These are phyloP conservation scores for Whalleya microplaca DNA, from an alignment of 2,329 filamentous ascomycete species.

Conservation along the genomic window DNA sequence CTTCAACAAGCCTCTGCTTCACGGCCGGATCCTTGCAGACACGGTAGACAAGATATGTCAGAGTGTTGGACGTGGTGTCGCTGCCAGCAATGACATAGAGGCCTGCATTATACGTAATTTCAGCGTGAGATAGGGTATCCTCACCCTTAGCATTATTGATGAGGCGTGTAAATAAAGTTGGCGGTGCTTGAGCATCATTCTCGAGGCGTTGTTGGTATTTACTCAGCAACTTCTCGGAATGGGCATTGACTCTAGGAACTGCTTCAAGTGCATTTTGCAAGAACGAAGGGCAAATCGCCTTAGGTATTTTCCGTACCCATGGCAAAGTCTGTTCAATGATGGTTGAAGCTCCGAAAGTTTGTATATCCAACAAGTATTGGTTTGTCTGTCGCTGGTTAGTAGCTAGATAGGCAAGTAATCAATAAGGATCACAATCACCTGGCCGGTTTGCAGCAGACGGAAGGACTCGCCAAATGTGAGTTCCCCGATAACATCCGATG, in stretches of 20 bases:
- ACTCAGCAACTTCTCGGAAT: conserved; percentile 35
- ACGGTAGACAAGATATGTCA: conserved; percentile 53
- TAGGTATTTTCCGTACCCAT: conserved; percentile 28
- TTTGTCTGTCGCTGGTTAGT: conserved; percentile 39
- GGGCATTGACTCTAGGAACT: conserved; percentile 24
- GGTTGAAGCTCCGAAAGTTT: conserved; percentile 26
- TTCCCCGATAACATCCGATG: conserved; percentile 58
- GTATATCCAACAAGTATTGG: conserved; percentile 46
- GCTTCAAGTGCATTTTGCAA: conserved; percentile 15
- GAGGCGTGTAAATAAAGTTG: conserved; percentile 39
- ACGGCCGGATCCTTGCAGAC: conserved; percentile 38
- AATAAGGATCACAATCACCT: no score
- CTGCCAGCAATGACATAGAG: conserved; percentile 47
- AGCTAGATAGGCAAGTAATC: no score
- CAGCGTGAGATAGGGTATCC: conserved; percentile 29
- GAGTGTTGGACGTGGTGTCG: conserved; percentile 54
- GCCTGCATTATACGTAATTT: conserved; percentile 37
- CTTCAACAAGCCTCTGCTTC: conserved; percentile 37
- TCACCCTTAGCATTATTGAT: conserved; percentile 6
- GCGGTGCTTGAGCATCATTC: conserved; percentile 15
- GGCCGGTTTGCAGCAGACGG: conserved; percentile 51
- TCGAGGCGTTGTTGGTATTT: conserved; percentile 33
- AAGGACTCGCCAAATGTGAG: conserved; percentile 61
- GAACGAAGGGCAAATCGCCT: conserved; percentile 30
- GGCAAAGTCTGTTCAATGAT: conserved; percentile 37